phyloP scores from a whole-genome alignment of 352 stramenopile genomes.

The Saprolegnia parasitica region DNA sequence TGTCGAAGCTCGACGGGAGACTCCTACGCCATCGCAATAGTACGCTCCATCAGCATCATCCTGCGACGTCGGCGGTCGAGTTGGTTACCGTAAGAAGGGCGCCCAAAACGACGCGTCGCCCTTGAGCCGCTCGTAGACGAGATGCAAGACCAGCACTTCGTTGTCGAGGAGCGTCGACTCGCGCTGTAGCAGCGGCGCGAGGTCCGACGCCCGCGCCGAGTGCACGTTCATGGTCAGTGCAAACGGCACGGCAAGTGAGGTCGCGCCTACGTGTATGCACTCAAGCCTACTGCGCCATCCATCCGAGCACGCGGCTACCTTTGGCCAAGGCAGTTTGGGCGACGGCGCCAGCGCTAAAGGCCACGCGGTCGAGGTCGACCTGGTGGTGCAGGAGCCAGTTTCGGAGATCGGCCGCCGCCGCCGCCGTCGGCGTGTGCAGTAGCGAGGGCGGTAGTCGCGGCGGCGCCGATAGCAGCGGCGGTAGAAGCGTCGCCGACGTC shows the following conservation, averaged over 20 bases:
- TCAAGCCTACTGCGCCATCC: neutral
- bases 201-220: constrained; percentile 40
- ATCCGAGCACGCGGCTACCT: neutral
- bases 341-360: neutral
- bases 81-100: constrained; percentile 43
- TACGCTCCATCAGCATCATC: neutral
- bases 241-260: constrained; percentile 48
- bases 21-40: constrained; percentile 15
- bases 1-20: constrained; percentile 48
- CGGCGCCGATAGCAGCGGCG: too few relatives aligned
- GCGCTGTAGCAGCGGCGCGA: constrained; percentile 38
- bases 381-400: neutral
- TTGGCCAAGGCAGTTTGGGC: neutral
- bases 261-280: constrained; percentile 25
- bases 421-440: neutral
- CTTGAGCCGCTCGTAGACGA: constrained; percentile 58
- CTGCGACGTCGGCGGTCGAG: neutral
- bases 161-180: constrained; percentile 42
- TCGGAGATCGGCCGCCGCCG: neutral
- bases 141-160: constrained; percentile 50
- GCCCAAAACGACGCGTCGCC: constrained; percentile 42
- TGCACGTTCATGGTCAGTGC: constrained; percentile 48
- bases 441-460: neutral
- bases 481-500: neutral
- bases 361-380: neutral